A percentile compares a stretch with the other conserved stretches of the same genome.
Conservation (phyloP, 179 eudicot genomes). For the Nepenthes alata region DNA sequence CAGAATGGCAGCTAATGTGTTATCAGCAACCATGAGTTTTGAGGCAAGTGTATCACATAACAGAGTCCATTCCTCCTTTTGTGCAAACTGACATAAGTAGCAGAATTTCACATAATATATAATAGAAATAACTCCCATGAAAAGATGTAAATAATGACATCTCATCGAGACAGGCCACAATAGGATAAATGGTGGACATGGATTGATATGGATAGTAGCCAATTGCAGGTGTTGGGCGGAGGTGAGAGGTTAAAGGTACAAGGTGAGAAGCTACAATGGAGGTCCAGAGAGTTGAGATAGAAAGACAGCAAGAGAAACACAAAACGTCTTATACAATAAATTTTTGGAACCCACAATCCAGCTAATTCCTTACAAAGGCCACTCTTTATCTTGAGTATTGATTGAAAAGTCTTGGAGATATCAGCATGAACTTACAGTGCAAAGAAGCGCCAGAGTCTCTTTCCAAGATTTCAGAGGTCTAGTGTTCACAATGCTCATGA, state of each 20-base stretch:
- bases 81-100: constrained; percentile 62
- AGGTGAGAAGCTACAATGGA: too few relatives aligned
- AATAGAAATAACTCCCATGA: background rate
- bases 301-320: too few relatives aligned
- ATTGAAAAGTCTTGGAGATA: background rate
- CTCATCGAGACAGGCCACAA: background rate
- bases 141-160: background rate
- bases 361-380: too few relatives aligned
- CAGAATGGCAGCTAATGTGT: constrained; percentile 80
- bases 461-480: constrained; percentile 95
- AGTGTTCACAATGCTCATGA: constrained; percentile 65
- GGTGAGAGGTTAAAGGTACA: background rate
- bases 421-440: constrained; percentile 59
- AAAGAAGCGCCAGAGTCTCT: constrained; percentile 94
- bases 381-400: too few relatives aligned
- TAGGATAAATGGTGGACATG: too few relatives aligned
- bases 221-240: background rate
- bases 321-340: too few relatives aligned
- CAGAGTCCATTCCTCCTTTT: constrained; percentile 78
- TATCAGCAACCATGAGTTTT: constrained; percentile 60
- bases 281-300: too few relatives aligned
- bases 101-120: constrained; percentile 2
- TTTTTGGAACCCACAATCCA: too few relatives aligned
- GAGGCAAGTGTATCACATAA: constrained; percentile 89
- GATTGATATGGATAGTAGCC: background rate